These are phyloP conservation scores for Ophiostoma tasmaniense DNA, from an alignment of 2,329 filamentous ascomycete genomes.

Conservation along the genomic window DNA sequence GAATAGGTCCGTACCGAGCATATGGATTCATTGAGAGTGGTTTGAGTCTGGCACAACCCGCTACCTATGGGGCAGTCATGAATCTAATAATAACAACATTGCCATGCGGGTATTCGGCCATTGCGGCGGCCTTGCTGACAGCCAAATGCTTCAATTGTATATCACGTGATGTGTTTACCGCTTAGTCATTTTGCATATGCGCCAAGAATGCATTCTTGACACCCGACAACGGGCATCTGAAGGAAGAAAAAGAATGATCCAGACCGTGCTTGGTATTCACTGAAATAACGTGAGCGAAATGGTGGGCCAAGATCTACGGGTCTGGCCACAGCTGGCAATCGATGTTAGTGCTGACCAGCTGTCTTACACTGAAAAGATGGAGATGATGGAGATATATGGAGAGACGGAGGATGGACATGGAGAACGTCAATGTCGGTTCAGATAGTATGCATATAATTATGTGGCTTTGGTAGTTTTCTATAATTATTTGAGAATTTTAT, in stretches of 20 bases:
- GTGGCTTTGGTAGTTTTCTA: no score
- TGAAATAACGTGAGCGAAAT: not conserved
- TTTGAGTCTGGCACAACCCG: not conserved
- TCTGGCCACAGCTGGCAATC: not conserved
- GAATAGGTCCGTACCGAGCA: no score
- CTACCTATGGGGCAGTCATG: not conserved
- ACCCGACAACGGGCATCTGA: not conserved
- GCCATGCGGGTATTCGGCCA: not conserved
- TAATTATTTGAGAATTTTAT: no score
- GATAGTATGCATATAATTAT: no score
- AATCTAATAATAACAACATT: not conserved
- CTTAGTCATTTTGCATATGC: not conserved
- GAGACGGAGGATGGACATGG: not conserved
- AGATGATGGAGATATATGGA: not conserved
- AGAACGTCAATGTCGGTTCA: not conserved
- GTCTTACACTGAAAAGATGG: not conserved
- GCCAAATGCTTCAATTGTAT: not conserved
- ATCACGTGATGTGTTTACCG: not conserved
- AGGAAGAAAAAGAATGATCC: not conserved
- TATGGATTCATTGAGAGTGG: no score
- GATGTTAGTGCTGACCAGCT: not conserved
- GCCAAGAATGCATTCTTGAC: not conserved
- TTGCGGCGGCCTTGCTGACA: not conserved
- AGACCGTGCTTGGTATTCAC: not conserved
- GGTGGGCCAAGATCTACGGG: not conserved